Percentiles rank a stretch among this genome's conserved stretches.
These are phyloP conservation scores for Obelidium mucronatum DNA, from an alignment of 192 early-diverging fungal species.

Conservation along the genomic window DNA sequence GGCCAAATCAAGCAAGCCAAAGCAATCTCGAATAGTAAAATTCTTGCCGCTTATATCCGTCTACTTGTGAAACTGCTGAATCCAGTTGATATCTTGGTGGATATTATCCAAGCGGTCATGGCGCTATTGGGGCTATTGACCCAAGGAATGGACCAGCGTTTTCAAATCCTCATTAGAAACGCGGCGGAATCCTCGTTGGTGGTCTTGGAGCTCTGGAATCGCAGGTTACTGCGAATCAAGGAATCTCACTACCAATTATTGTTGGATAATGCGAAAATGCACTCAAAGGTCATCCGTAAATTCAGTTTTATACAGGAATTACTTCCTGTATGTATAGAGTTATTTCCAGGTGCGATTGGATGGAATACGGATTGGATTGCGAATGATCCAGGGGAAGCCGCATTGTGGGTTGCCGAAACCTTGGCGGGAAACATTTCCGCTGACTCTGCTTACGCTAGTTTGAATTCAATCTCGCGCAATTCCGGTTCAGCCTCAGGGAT, in stretches of 20 bases:
- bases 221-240: not conserved
- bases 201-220: not conserved
- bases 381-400: not conserved
- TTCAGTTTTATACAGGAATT: not conserved
- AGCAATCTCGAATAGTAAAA: not conserved
- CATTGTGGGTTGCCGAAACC: not conserved
- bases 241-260: not conserved
- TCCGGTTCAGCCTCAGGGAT: not conserved
- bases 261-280: not conserved
- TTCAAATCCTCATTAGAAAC: not conserved
- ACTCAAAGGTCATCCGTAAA: not conserved
- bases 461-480: too few species aligned
- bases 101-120: not conserved
- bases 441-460: too few species aligned
- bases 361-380: not conserved
- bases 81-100: not conserved
- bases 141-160: not conserved
- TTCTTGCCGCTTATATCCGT: too few species aligned
- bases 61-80: not conserved
- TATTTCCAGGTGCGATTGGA: not conserved
- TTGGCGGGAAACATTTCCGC: not conserved
- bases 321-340: not conserved
- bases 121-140: not conserved
- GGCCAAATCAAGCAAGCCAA: not conserved
- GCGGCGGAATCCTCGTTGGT: not conserved